Evolutionary conservation across 306 rosid genomes (phyloP), one percentile per base, ranked within the genome.

Genomic region (Quercus wislizeni): DNA sequence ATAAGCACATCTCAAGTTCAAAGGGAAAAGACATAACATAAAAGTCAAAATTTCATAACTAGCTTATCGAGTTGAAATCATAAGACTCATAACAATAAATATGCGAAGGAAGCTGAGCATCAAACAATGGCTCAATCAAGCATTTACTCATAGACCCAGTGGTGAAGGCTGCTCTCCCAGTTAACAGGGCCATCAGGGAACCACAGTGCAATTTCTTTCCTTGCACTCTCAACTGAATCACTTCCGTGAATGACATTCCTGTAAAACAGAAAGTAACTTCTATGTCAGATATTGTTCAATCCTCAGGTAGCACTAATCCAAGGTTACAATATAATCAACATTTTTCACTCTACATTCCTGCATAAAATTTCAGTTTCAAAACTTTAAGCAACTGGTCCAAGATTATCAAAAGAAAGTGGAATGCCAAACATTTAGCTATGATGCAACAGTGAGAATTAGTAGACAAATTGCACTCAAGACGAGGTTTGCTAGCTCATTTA

Each of bases 221-320:
- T 64, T 3, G 92, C 98, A 71, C 94, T 90, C 85, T 95, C 99
- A 35, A 87, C 91, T 0, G 98, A 81, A 71, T 95, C 99, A 61
- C 98, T 95, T 90, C 99, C 99, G 78, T 95, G 99, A 78, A 92
- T 92, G 52, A 95, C 90, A 27, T 95, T 95, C 90, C 99, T 94
- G 86, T 76, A 85, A 7, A 31, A 31, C 4, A 68, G 4, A 31
- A 27, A 11, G 35, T 9, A 75, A 74, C 6, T 63, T 65, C 56
- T 5, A 31, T 31, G 20, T 52, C 10, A 54, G 28, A 80, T 20
- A 59, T 56, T 77, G 73, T 21, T 21, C 1, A 31, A 19, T n/a
- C 61, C 31, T 10, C 20, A 12, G 54, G 54, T 49, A 2, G 2
- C 46, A 7, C 10, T 38, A 38, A 38, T 38, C 46, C 46, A 38